phyloP scores from a whole-genome alignment of 805 yeast genomes.

The Ogataea wickerhamii region DNA sequence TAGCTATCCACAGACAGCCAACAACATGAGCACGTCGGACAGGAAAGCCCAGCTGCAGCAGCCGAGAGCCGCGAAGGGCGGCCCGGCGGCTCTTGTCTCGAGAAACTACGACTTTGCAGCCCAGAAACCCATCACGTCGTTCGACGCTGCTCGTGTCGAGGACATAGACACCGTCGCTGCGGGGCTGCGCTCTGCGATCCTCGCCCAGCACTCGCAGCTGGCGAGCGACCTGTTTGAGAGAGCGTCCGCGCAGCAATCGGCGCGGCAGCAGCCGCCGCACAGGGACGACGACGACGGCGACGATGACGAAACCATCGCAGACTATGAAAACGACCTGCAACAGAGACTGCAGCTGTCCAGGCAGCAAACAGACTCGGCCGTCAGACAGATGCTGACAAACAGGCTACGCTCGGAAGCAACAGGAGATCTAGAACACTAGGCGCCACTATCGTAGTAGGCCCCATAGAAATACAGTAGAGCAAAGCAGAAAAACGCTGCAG shows the following conservation, averaged over 20 bases:
- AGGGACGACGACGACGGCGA: slow-evolving; percentile 1
- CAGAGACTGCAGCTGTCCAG: slow-evolving; percentile 37
- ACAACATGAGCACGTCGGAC: too few species aligned
- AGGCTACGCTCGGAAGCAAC: slow-evolving; percentile 21
- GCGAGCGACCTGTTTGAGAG: slow-evolving; percentile 2
- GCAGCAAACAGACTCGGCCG: slow-evolving; percentile 40
- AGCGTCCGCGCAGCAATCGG: not conserved
- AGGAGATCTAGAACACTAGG: too few species aligned
- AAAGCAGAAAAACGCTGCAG: slow-evolving; percentile 79
- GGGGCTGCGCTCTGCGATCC: too few species aligned
- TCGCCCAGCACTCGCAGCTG: slow-evolving; percentile 4
- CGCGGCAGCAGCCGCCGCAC: not conserved
- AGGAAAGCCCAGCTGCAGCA: not conserved
- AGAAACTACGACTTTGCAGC: not conserved
- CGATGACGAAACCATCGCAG: slow-evolving; percentile 14
- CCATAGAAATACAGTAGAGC: slow-evolving; percentile 76
- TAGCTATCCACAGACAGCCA: too few species aligned
- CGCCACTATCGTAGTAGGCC: slow-evolving; percentile 40
- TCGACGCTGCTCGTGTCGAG: not conserved
- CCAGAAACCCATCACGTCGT: not conserved
- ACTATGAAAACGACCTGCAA: slow-evolving; percentile 37
- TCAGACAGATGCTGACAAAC: slow-evolving; percentile 37
- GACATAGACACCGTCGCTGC: too few species aligned
- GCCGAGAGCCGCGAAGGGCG: not conserved
- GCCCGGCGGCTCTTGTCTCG: not conserved